phyloP scores from a whole-genome alignment of 2,329 filamentous ascomycete species.

The Stagonosporopsis vannaccii region DNA sequence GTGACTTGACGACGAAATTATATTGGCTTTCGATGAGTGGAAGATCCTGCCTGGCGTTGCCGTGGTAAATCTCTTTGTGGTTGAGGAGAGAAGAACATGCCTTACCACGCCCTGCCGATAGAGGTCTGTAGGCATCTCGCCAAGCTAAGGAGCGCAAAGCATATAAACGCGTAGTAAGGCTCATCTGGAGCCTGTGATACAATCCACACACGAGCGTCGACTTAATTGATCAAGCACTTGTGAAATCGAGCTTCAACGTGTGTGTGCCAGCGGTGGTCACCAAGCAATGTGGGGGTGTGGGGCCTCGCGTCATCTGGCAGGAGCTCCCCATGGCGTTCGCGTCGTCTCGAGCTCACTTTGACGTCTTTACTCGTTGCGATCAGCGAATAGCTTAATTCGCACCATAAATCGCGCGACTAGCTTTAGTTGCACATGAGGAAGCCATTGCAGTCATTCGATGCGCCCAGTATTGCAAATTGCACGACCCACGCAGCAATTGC shows the following conservation, averaged over 20 bases:
- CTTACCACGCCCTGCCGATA: not conserved
- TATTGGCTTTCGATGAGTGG: not conserved
- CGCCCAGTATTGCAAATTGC: slow-evolving; percentile 3
- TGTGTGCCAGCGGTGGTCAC: not conserved
- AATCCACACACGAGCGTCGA: no score
- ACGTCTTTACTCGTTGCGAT: slow-evolving; percentile 14
- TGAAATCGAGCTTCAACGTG: no score
- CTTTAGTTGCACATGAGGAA: slow-evolving; percentile 2
- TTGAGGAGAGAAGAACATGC: no score
- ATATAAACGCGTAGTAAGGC: no score
- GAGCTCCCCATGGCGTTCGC: slow-evolving; percentile 6
- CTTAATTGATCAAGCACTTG: no score
- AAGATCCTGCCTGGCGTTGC: no score
- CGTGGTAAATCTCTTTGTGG: no score
- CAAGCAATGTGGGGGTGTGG: slow-evolving; percentile 10
- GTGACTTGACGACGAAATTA: not conserved
- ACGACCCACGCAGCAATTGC: slow-evolving; percentile 27
- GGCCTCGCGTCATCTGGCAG: slow-evolving; percentile 11
- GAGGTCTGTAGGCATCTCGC: not conserved
- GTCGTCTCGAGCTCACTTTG: slow-evolving; percentile 8
- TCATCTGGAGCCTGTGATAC: no score
- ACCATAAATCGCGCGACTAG: not conserved
- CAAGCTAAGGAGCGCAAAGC: not conserved
- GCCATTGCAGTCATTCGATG: slow-evolving; percentile 1
- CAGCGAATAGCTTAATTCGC: slow-evolving; percentile 14